Conservation (phyloP, 2,329 filamentous ascomycete species). For the Aspergillus sergii region DNA sequence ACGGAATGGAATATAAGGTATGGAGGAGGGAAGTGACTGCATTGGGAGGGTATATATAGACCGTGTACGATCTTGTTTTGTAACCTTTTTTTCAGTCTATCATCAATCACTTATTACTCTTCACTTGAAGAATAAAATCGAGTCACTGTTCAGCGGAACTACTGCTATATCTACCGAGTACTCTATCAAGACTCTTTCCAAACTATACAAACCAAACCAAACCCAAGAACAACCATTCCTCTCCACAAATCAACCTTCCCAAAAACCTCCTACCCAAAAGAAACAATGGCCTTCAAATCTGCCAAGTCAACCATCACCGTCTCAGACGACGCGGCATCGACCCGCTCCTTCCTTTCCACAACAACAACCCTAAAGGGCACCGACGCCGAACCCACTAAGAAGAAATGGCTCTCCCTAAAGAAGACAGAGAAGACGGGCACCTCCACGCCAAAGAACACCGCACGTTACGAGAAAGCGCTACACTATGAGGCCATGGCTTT, state of each 20-base stretch:
- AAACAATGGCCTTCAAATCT: conserved; percentile 10
- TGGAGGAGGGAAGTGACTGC: not conserved
- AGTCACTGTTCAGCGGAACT: not conserved
- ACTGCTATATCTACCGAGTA: not conserved
- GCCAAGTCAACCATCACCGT: not conserved
- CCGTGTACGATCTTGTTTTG: not conserved
- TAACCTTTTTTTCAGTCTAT: not conserved
- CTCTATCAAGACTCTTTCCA: not conserved
- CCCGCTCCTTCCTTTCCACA: conserved; percentile 26
- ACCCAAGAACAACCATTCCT: conserved; percentile 2
- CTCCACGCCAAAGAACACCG: not conserved
- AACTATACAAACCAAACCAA: not conserved
- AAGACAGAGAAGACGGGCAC: conserved; percentile 2
- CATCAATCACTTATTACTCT: not conserved
- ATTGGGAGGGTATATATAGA: conserved; percentile 3
- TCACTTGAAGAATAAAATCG: not conserved
- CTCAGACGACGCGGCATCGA: conserved; percentile 23
- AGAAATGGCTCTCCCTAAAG: conserved; percentile 6
- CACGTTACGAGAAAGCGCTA: conserved; percentile 11
- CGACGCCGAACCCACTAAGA: conserved; percentile 13
- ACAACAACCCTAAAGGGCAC: conserved; percentile 28
- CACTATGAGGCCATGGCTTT: conserved; percentile 27
- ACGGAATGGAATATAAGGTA: conserved; percentile 2
- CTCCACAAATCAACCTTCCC: not conserved
- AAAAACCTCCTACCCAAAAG: not conserved